These are phyloP conservation scores for Kregervanrija fluxuum DNA, from an alignment of 805 yeast genomes.

Conservation along the genomic window DNA sequence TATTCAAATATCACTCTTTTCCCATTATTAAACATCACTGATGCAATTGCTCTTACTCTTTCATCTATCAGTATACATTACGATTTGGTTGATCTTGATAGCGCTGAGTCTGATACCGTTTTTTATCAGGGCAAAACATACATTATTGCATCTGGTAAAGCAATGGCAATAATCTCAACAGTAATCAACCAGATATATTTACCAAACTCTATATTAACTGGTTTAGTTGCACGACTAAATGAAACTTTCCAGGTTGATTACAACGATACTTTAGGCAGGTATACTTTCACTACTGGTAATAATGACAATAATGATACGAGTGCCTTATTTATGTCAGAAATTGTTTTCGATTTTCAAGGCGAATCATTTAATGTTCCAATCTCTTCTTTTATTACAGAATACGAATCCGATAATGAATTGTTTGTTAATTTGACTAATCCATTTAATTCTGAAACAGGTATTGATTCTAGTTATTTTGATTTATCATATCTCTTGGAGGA, in stretches of 20 bases:
- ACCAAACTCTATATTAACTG: slow-evolving; percentile 1
- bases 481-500: slow-evolving; percentile 3
- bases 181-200: slow-evolving; percentile 3
- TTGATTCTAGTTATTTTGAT: slow-evolving; percentile 1
- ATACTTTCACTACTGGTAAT: too few species aligned
- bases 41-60: slow-evolving; percentile 9
- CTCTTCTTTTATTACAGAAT: background rate
- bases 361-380: slow-evolving; percentile 40
- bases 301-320: too few species aligned
- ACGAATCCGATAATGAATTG: slow-evolving; percentile 4
- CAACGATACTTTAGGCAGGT: background rate
- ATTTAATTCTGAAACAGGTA: background rate
- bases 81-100: background rate
- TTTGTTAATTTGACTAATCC: slow-evolving; percentile 3
- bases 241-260: background rate
- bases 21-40: slow-evolving; percentile 11
- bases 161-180: slow-evolving; percentile 5
- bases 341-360: slow-evolving; percentile 48
- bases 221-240: too few species aligned
- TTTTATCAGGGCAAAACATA: background rate
- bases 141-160: background rate
- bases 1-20: slow-evolving; percentile 6
- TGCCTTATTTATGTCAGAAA: slow-evolving; percentile 1
- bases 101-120: background rate
- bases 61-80: slow-evolving; percentile 2